A percentile compares a stretch with the other conserved stretches of the same genome.
Evolutionary conservation across 2,329 filamentous ascomycete genomes (phyloP).

Genomic region (Metarhizium anisopliae): DNA sequence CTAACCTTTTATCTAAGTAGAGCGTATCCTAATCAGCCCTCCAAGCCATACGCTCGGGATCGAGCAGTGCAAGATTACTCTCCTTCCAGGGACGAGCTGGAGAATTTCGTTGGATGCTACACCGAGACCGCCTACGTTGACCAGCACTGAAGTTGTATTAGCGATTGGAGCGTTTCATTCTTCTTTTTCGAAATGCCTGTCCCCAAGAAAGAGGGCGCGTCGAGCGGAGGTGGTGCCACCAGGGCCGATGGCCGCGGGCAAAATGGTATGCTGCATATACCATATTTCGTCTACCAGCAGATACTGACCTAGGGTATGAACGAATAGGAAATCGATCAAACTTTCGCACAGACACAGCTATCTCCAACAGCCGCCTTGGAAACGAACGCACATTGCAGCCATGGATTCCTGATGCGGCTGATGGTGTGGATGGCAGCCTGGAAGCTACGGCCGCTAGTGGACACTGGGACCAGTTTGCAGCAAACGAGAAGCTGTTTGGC

Average conservation of each 20-base stretch:
- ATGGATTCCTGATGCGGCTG: slow-evolving; percentile 63
- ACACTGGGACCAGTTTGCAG: slow-evolving; percentile 89
- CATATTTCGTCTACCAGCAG: background rate
- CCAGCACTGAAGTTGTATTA: slow-evolving; percentile 11
- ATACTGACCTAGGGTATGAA: background rate
- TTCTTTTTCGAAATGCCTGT: slow-evolving; percentile 24
- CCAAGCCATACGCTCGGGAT: background rate
- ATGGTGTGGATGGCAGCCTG: slow-evolving; percentile 60
- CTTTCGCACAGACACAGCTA: slow-evolving; percentile 84
- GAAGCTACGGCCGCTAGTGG: slow-evolving; percentile 45
- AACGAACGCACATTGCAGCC: slow-evolving; percentile 70
- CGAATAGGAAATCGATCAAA: slow-evolving; percentile 51
- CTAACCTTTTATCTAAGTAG: background rate
- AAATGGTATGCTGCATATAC: slow-evolving; percentile 22
- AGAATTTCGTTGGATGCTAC: slow-evolving; percentile 3
- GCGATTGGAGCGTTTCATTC: slow-evolving; percentile 9
- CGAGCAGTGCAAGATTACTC: slow-evolving; percentile 7
- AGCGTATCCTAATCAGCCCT: background rate
- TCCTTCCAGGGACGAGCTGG: slow-evolving; percentile 4
- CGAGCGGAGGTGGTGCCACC: slow-evolving; percentile 19
- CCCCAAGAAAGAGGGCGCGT: slow-evolving; percentile 29
- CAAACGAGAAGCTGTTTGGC: slow-evolving; percentile 81
- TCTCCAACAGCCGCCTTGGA: slow-evolving; percentile 62
- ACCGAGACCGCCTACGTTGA: background rate
- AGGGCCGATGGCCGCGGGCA: slow-evolving; percentile 22